These are phyloP conservation scores for Mayamaea pseudoterrestris DNA, from an alignment of 108 stramenopile species.

Conservation along the genomic window DNA sequence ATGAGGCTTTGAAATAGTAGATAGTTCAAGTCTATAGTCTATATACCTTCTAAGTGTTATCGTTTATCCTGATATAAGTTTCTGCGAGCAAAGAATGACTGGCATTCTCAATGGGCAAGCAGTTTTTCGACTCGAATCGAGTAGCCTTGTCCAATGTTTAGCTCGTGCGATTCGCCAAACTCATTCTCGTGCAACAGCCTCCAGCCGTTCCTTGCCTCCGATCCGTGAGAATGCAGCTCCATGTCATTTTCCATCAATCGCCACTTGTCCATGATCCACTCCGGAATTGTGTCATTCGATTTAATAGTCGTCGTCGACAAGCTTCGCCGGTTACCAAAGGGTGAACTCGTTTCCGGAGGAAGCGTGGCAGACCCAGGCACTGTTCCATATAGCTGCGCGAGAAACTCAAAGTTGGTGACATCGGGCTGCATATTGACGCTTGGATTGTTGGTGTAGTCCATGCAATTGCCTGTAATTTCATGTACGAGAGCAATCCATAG, in stretches of 20 bases:
- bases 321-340: not conserved
- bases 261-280: not conserved
- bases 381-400: slow-evolving; percentile 57
- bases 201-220: slow-evolving; percentile 18
- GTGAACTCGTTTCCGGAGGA: not conserved
- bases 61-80: no score
- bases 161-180: slow-evolving; percentile 28
- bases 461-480: slow-evolving; percentile 2
- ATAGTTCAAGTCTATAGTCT: no score
- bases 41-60: no score
- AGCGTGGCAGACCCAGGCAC: slow-evolving; percentile 13
- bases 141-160: slow-evolving; percentile 21
- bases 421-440: slow-evolving; percentile 51
- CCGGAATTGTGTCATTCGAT: not conserved
- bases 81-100: no score
- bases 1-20: not conserved
- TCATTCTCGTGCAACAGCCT: slow-evolving; percentile 13
- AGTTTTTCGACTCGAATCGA: slow-evolving; percentile 20
- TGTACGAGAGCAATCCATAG: no score
- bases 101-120: no score
- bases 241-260: not conserved
- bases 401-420: slow-evolving; percentile 36
- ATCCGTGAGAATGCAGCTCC: not conserved
- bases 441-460: slow-evolving; percentile 29
- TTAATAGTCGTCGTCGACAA: not conserved